Evolutionary conservation across 2,329 filamentous ascomycete species (phyloP).

Genomic region (Aspergillus caelatus): DNA sequence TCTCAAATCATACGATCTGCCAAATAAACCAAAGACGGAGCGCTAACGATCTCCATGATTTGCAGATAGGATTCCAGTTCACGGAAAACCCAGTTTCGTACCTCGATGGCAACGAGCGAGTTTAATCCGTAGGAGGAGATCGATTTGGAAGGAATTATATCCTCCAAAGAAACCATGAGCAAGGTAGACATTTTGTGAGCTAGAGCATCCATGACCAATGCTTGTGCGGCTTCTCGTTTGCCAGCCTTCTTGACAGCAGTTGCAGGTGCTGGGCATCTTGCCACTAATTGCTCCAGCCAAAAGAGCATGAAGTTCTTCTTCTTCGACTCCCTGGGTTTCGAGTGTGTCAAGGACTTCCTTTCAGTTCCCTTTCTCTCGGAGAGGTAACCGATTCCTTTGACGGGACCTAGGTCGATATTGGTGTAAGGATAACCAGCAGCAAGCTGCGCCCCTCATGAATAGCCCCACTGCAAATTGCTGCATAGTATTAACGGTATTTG

Average conservation of each 20-base stretch:
- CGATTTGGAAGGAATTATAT: too few relatives aligned
- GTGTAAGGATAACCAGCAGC: slow-evolving; percentile 24
- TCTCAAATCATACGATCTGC: not conserved
- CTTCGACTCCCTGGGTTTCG: not conserved
- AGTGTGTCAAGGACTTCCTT: slow-evolving; percentile 1
- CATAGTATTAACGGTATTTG: not conserved
- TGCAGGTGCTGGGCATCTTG: not conserved
- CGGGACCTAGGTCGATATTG: slow-evolving; percentile 24
- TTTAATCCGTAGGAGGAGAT: too few relatives aligned
- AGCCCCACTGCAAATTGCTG: not conserved
- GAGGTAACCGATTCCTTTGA: not conserved
- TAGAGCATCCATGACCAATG: too few relatives aligned
- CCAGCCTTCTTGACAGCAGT: not conserved
- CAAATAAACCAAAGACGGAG: not conserved
- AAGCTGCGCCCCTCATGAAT: slow-evolving; percentile 24
- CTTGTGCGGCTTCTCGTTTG: too few relatives aligned
- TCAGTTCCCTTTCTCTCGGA: too few relatives aligned
- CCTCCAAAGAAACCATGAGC: too few relatives aligned
- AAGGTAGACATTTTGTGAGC: too few relatives aligned
- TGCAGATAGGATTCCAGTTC: not conserved
- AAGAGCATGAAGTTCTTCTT: slow-evolving; percentile 2
- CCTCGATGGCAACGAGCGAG: too few relatives aligned
- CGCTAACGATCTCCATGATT: not conserved
- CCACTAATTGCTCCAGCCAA: not conserved
- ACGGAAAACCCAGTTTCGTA: too few relatives aligned